Evolutionary conservation across 306 rosid genomes (phyloP), one percentile per base, ranked within the genome.

Genomic region (Trifolium fragiferum): DNA sequence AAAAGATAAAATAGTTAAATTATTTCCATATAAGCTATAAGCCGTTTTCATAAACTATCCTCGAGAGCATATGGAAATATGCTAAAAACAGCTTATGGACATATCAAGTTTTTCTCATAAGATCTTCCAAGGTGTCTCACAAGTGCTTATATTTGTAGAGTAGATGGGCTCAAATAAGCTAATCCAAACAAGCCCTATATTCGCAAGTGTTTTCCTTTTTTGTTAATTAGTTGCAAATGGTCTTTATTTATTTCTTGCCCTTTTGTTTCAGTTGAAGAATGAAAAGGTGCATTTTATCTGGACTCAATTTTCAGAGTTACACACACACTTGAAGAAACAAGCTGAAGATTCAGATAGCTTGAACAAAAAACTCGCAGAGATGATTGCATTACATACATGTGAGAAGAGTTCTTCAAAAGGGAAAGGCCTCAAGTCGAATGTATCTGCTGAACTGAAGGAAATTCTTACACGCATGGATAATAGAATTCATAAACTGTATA

Each of bases 271-370:
- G 99, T 91, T 86, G 79, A 92, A 87, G 81, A 95, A 90, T 75
- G 97, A 87, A 47, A 84, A 68, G 78, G 90, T 92, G 62, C 93
- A 95, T 71, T 95, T 95, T 80, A 81, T 95, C 70, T 95, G 99
- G 99, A 85, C 99, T 67, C 96, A 88, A 46, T 90, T 95, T 78
- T 89, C 98, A 14, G 99, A 95, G 80, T 79, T 95, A 72, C 76
- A 86, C 80, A 72, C 91, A 68, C 84, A 89, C 84, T 82, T 92
- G 19, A 87, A 74, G 86, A 95, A 85, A 66, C 93, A 92, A 79
- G 98, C 90, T 53, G 89, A 82, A 49, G 90, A 92, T 81, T 82
- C 80, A 10, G 97, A 92, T 64, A 85, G 76, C 61, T 82, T 95
- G 47, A 80, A 92, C 83, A 86, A 60, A 80, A 92, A 87, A 77